Evolutionary conservation across 208 protist species (phyloP), one percentile per base, ranked within the genome.

Genomic region (Leishmania braziliensis): DNA sequence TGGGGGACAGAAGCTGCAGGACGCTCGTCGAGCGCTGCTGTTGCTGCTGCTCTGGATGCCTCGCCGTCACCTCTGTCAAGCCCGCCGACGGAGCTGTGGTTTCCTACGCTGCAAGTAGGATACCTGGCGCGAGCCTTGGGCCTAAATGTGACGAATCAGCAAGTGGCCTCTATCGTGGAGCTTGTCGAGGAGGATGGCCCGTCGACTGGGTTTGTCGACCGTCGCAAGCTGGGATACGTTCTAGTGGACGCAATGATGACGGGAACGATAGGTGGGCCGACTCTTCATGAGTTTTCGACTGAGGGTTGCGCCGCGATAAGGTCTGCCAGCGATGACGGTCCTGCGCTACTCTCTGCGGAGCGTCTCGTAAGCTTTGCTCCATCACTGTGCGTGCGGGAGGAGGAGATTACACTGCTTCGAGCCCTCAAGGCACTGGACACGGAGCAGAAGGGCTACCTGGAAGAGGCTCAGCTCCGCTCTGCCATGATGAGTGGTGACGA

Each of bases 111-210:
- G 46, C 84, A 91, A 33, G 89, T 98, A 68, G 95, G 92, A 20
- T 96, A 90, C 78, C 76, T 98, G 65, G 90, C 94, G 5, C 91
- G 96, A 50, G 92, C 93, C 16, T 90, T 98, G 89, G 95, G 96
- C 29, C 84, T 98, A 14, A 96, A 97, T 63, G 71, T 95, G 58
- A 90, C 88, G 2, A 88, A 94, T 65, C 68, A 84, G 51, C 82
- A 96, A 43, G 84, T 96, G 0, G 82, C 91, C 18, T 80, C 85
- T 26, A 62, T 98, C 10, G 88, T 96, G 4, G 85, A 93, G 79
- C 85, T 96, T 60, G 83, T 97, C 43, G 91, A 96, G 77, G 91
- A 95, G 10, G 90, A 94, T 74, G 85, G 77, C 3, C 82, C 85
- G 3, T 95, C 93, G 2, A 75, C 84, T 14, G 95, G 93, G n/a